Base-by-base conservation (phyloP, 768 basidiomycete genomes). In the Leccinellum luteum region DNA sequence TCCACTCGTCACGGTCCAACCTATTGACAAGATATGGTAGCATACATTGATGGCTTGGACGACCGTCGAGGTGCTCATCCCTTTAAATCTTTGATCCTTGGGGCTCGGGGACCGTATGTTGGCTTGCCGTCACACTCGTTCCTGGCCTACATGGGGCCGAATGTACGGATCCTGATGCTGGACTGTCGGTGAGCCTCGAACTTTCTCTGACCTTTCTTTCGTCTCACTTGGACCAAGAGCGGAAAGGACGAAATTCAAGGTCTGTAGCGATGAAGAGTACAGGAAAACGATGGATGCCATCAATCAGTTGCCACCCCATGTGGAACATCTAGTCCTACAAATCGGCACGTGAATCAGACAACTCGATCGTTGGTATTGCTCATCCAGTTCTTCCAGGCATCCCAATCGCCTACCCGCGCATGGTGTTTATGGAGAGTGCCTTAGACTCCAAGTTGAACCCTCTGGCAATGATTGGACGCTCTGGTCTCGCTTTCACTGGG, bases 371-470 rank as follows among this genome's bases (percentile, higher is more conserved):
- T 48, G 30, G n/a, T n/a, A 28, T 15, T 35, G 30, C 52, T 57
- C 14, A 60, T 47, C 31, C 12, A 23, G 13, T 35, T 35, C 43
- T 52, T 41, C 14, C 54, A 87, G 86, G 86, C 2, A 83, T 91
- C 53, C 90, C 89, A 0, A 87, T 94, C 60, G 92, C 92, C 5
- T 98, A 98, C 69, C 96, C 96, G 30, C 87, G 95, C 51, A 86
- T 94, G 85, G 90, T 91, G 2, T 94, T 96, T 70, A 74, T 97
- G 60, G 96, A 91, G 71, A 76, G 74, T 23, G 82, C 88, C 8
- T 74, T 98, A 27, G 89, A 89, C 45, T 86, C 84, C 30, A 94
- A 89, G 72, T 78, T 88, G 51, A 98, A 98, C 69, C 94, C 95
- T 2, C 73, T 98, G 45, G 82, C 88, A 35, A 81, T 85, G 4